Conservation (phyloP, 169 alveolate species). For the Perkinsus marinus region DNA sequence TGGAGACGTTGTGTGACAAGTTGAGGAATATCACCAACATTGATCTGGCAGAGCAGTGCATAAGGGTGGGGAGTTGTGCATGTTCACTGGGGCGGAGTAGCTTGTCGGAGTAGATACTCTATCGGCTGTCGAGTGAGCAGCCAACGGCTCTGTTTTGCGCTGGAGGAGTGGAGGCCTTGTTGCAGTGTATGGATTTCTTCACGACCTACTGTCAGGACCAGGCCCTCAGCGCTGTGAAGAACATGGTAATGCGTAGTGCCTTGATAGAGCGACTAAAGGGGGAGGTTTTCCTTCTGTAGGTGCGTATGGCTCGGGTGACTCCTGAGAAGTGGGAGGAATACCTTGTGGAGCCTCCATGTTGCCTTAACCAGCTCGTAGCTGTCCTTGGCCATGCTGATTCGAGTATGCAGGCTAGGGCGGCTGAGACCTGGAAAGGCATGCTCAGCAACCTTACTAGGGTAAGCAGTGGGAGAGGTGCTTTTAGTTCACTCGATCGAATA, state of each 20-base stretch:
- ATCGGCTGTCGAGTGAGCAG: background rate
- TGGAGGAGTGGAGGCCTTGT: background rate
- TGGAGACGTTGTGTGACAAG: background rate
- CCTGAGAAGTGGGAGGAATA: background rate
- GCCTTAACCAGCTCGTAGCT: background rate
- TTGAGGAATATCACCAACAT: background rate
- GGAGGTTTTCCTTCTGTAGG: background rate
- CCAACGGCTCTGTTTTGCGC: background rate
- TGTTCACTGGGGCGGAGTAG: background rate
- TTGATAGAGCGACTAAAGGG: too few species aligned
- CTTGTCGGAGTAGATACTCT: background rate
- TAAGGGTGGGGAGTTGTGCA: background rate
- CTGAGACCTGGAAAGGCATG: background rate
- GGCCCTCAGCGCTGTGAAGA: background rate
- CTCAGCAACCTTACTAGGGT: background rate
- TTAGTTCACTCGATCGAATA: background rate
- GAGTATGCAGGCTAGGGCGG: background rate
- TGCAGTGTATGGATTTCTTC: background rate
- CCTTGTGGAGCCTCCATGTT: background rate
- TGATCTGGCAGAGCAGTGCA: background rate
- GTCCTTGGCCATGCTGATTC: background rate
- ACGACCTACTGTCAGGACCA: background rate
- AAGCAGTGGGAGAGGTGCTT: too few species aligned
- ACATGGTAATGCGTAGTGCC: background rate
- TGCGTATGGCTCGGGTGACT: background rate